phyloP scores from a whole-genome alignment of 345 rosid genomes.

The Euphorbia lathyris region DNA sequence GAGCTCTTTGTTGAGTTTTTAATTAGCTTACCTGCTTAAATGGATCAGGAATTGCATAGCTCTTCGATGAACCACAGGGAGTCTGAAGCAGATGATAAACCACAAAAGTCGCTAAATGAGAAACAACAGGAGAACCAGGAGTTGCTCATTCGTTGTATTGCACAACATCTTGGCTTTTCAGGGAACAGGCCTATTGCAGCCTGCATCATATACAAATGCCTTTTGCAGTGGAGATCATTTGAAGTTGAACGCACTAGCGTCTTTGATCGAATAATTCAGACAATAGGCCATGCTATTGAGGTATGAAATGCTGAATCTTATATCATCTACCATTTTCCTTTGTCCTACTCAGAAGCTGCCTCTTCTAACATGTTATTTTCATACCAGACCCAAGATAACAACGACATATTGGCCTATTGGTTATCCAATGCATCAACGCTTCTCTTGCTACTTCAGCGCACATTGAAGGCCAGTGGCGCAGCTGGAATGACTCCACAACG shows the following conservation, averaged over 20 bases:
- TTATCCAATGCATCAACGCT: constrained; percentile 92
- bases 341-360: not conserved
- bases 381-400: constrained; percentile 82
- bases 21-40: constrained; percentile 4
- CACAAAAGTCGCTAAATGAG: constrained; percentile 85
- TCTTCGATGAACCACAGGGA: constrained; percentile 70
- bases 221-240: constrained; percentile 94
- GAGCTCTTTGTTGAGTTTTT: constrained; percentile 7
- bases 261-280: constrained; percentile 89
- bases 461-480: constrained; percentile 91
- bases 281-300: constrained; percentile 89
- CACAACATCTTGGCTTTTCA: constrained; percentile 80
- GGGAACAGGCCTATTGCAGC: constrained; percentile 84
- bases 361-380: constrained; percentile 23
- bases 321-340: not conserved
- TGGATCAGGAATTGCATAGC: constrained; percentile 70
- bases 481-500: constrained; percentile 98
- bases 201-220: constrained; percentile 89
- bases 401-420: constrained; percentile 84
- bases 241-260: constrained; percentile 93
- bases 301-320: constrained; percentile 36
- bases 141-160: constrained; percentile 85
- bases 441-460: constrained; percentile 83
- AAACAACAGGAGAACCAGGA: constrained; percentile 97
- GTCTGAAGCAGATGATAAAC: constrained; percentile 70